phyloP scores from a whole-genome alignment of 768 basidiomycete species.

The Macrolepiota dolichaula region DNA sequence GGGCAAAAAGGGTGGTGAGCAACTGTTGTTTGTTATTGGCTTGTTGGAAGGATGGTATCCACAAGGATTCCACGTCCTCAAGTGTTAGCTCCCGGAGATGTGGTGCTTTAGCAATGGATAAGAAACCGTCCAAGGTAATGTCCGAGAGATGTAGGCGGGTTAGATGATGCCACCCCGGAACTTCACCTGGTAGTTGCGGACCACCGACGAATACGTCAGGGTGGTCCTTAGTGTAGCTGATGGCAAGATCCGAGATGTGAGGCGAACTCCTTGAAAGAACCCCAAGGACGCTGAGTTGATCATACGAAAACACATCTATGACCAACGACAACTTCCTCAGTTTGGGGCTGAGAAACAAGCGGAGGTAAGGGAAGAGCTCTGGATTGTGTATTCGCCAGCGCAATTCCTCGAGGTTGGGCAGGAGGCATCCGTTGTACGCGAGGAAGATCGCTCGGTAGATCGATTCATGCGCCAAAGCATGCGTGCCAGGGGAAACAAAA shows the following conservation, averaged over 20 bases:
- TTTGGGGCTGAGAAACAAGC: background rate
- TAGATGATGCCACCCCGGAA: too few species aligned
- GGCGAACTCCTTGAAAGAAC: background rate
- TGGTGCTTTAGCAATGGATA: too few species aligned
- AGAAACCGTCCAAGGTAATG: too few species aligned
- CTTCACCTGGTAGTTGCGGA: too few species aligned
- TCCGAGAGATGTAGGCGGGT: too few species aligned
- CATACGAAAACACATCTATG: background rate
- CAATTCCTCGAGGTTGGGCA: background rate
- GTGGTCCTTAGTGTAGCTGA: background rate
- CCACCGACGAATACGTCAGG: too few species aligned
- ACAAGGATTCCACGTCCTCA: too few species aligned
- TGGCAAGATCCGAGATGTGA: background rate
- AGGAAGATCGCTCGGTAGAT: background rate
- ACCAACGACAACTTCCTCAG: background rate
- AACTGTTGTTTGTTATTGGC: too few species aligned
- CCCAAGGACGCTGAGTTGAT: background rate
- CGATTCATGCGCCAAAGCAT: background rate
- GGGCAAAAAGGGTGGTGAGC: background rate
- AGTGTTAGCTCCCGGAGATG: too few species aligned
- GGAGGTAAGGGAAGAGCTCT: background rate
- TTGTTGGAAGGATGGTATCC: too few species aligned
- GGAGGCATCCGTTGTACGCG: background rate
- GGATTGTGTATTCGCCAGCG: background rate
- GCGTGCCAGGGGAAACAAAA: too few species aligned